Evolutionary conservation across 257 asterid species (phyloP), one percentile per base, ranked within the genome.

Genomic region (Capsicum baccatum): DNA sequence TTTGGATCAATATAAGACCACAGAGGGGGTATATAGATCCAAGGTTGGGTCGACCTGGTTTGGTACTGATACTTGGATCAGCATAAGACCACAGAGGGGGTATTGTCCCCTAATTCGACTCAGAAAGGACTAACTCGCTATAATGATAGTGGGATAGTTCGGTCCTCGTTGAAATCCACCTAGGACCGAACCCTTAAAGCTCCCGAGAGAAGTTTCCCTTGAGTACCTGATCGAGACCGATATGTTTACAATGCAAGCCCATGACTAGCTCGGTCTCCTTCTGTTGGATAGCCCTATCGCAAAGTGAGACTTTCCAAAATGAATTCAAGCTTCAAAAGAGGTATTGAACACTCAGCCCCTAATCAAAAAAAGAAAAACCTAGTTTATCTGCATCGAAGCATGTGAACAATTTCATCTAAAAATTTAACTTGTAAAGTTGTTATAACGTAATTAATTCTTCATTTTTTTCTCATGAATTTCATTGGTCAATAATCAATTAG

Each of bases 161-260:
- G 3, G 14, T 9, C 39, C 15, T 9, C 2, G 4, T 0, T 9
- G 15, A 62, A 62, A 62, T 62, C 1, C 5, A 0, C 11, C 13
- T 60, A 60, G 13, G 33, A 8, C 6, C 2, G 67, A 0, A 9
- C 6, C 13, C 14, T 0, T 56, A 4, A 26, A 26, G 12, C 8
- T 8, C 50, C 50, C 50, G 7, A 47, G 16, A 12, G 10, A 12
- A 54, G 13, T 13, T 13, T 0, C 59, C 17, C 8, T 15, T 50
- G 7, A 10, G 14, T 6, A 3, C 37, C 6, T 1, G 0, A 6
- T 62, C 0, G 15, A 1, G 37, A 62, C 12, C 2, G 1, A 0
- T 57, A 15, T 0, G 8, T n/a, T n/a, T 13, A 62, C 68, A n/a
- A 3, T 13, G 19, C 68, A n/a, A 3, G 15, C 3, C 6, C 67